Evolutionary conservation across 1,284 basidiomycete genomes (phyloP).

Genomic region (Austroboletus novae-zelandiae): DNA sequence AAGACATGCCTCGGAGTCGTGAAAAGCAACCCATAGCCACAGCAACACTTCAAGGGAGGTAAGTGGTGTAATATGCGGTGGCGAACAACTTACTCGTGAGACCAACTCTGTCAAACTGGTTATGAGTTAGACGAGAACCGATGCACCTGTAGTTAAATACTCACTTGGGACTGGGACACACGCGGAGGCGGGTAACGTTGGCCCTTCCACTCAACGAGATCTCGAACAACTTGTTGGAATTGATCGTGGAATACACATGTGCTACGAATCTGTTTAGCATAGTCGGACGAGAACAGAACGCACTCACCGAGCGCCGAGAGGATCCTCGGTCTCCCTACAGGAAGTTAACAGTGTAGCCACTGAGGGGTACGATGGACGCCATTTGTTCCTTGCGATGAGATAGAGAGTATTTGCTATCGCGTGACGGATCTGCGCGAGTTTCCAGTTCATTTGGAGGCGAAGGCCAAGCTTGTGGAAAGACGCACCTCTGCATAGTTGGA

Average conservation of each 20-base stretch:
- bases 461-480: constrained; percentile 1
- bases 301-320: constrained; percentile 58
- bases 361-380: constrained; percentile 76
- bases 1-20: constrained; percentile 64
- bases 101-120: constrained; percentile 82
- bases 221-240: constrained; percentile 52
- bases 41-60: constrained; percentile 55
- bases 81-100: constrained; percentile 56
- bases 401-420: constrained; percentile 71
- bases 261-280: constrained; percentile 35
- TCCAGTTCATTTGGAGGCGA: constrained; percentile 4
- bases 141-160: constrained; percentile 12
- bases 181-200: constrained; percentile 82
- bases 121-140: constrained; percentile 16
- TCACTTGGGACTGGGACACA: constrained; percentile 69
- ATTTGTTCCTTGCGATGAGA: constrained; percentile 59
- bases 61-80: constrained; percentile 10
- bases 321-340: constrained; percentile 60
- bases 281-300: neutral
- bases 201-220: constrained; percentile 67
- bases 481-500: constrained; percentile 83
- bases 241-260: constrained; percentile 56
- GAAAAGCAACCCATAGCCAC: constrained; percentile 76
- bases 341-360: constrained; percentile 63
- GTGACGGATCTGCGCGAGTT: constrained; percentile 56